These are phyloP conservation scores for Beauveria caledonica DNA, from an alignment of 2,329 filamentous ascomycete species.

Conservation along the genomic window DNA sequence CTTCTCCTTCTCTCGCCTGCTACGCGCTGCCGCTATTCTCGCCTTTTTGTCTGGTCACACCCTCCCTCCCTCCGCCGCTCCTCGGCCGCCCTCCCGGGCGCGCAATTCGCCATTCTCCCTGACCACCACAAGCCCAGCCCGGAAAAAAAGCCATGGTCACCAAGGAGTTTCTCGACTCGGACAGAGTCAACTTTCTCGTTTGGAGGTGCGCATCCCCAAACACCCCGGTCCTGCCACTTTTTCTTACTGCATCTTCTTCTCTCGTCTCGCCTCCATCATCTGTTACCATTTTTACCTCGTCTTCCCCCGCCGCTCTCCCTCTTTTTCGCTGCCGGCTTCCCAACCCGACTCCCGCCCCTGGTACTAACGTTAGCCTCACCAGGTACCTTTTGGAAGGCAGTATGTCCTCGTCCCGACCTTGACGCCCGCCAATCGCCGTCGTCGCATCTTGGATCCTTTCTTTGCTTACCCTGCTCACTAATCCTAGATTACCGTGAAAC, in stretches of 20 bases:
- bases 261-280: slow-evolving; percentile 10
- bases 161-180: slow-evolving; percentile 57
- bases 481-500: slow-evolving; percentile 57
- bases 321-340: slow-evolving; percentile 4
- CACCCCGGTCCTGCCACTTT: slow-evolving; percentile 19
- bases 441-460: slow-evolving; percentile 2
- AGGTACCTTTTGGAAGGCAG: slow-evolving; percentile 56
- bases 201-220: slow-evolving; percentile 51
- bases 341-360: not conserved
- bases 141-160: slow-evolving; percentile 33
- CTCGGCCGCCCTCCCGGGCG: slow-evolving; percentile 9
- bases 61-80: not conserved
- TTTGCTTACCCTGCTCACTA: slow-evolving; percentile 12
- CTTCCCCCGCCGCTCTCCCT: not conserved
- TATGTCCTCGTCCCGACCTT: slow-evolving; percentile 29
- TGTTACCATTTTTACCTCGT: slow-evolving; percentile 5
- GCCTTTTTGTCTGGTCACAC: not conserved
- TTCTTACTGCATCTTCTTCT: slow-evolving; percentile 15
- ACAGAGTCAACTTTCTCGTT: slow-evolving; percentile 62
- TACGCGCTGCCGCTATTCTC: not conserved
- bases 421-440: not conserved
- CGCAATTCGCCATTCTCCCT: slow-evolving; percentile 1
- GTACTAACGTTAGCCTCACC: slow-evolving; percentile 15
- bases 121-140: not conserved
- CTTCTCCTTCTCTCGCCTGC: not conserved